phyloP scores from a whole-genome alignment of 2,329 filamentous ascomycete species.

The Fusarium sp. region DNA sequence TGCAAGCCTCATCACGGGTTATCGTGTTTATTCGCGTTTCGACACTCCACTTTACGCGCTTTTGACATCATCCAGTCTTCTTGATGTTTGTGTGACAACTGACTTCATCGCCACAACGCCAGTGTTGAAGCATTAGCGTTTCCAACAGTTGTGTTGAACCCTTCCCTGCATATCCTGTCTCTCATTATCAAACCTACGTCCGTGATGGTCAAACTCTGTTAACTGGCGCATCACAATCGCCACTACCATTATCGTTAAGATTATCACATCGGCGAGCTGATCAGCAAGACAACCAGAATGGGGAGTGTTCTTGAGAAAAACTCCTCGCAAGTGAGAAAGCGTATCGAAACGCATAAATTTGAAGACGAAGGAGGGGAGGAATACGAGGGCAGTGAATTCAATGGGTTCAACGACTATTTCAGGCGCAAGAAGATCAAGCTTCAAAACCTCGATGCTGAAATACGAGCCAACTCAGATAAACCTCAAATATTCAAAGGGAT shows the following conservation, averaged over 20 bases:
- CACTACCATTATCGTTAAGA: slow-evolving; percentile 11
- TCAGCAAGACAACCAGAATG: slow-evolving; percentile 55
- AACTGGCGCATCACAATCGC: slow-evolving; percentile 5
- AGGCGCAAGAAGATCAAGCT: slow-evolving; percentile 96
- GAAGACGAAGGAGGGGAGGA: slow-evolving; percentile 87
- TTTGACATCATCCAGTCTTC: slow-evolving; percentile 17
- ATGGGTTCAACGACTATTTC: slow-evolving; percentile 92
- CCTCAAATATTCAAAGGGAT: slow-evolving; percentile 91
- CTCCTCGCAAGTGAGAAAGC: slow-evolving; percentile 69
- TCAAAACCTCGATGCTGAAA: slow-evolving; percentile 89
- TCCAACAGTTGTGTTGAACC: not conserved
- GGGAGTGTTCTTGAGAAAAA: slow-evolving; percentile 71
- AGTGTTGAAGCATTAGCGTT: not conserved
- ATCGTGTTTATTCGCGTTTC: slow-evolving; percentile 50
- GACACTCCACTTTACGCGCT: slow-evolving; percentile 52
- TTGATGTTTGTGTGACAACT: not conserved
- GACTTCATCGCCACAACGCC: not conserved
- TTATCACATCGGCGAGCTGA: not conserved
- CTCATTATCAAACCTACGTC: not conserved
- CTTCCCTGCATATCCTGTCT: not conserved
- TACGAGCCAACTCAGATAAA: slow-evolving; percentile 75
- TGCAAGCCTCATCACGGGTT: slow-evolving; percentile 49
- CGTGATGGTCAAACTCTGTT: slow-evolving; percentile 3
- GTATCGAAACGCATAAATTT: slow-evolving; percentile 76
- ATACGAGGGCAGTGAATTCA: slow-evolving; percentile 87